These are phyloP conservation scores for Przewalskia tangutica DNA, from an alignment of 257 asterid genomes.

Conservation along the genomic window DNA sequence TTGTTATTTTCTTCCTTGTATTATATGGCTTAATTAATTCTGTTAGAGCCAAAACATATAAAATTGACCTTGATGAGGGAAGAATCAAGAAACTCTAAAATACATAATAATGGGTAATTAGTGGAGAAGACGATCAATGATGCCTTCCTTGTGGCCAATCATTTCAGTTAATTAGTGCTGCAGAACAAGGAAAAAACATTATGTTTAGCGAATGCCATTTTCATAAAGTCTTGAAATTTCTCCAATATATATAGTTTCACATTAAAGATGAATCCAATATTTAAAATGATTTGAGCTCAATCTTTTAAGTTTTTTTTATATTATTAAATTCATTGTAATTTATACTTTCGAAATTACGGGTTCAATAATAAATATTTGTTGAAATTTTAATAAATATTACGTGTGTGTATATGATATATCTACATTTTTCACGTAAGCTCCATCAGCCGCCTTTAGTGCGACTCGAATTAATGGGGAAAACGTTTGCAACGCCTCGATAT, in stretches of 20 bases:
- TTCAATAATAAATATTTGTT: not conserved
- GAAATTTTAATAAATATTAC: not conserved
- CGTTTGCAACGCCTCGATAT: no score
- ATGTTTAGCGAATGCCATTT: not conserved
- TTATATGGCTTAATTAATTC: not conserved
- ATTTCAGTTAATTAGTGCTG: not conserved
- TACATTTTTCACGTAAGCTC: not conserved
- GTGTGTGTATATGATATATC: no score
- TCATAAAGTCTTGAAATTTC: not conserved
- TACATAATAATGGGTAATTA: not conserved
- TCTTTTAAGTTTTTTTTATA: not conserved
- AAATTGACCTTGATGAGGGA: not conserved
- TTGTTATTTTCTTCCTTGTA: not conserved
- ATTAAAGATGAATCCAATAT: not conserved
- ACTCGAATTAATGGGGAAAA: not conserved
- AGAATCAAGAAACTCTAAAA: not conserved
- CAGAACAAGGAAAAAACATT: not conserved
- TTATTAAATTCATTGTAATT: not conserved
- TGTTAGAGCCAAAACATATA: not conserved
- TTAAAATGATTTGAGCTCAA: not conserved
- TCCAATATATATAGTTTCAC: not conserved
- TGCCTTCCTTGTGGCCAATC: conserved; percentile 29
- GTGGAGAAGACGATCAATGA: conserved; percentile 14
- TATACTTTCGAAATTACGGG: not conserved
- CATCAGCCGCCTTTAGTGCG: not conserved